Evolutionary conservation across 371 early-diverging fungal genomes (phyloP).

Genomic region (Chytridiales sp.): DNA sequence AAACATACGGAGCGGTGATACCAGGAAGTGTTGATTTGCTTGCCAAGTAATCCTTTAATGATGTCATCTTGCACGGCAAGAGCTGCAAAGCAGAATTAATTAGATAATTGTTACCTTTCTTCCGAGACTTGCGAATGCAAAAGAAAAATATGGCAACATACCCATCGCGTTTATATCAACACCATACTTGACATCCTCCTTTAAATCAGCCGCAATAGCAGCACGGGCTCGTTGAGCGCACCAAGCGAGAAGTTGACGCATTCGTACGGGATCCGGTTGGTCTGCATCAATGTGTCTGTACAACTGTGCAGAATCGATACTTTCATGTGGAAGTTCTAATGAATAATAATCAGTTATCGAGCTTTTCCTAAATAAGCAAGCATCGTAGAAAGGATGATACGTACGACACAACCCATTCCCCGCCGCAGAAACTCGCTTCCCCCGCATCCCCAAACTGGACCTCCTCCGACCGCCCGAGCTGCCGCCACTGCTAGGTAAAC

Average conservation of each 20-base stretch:
- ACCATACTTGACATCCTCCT: constrained; percentile 1
- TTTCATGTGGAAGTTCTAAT: constrained; percentile 62
- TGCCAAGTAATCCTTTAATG: constrained; percentile 40
- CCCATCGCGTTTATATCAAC: not conserved
- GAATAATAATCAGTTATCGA: not conserved
- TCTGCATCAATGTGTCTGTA: constrained; percentile 71
- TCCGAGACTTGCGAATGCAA: too few species aligned
- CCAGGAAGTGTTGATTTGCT: constrained; percentile 56
- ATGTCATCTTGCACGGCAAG: constrained; percentile 51
- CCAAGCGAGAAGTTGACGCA: constrained; percentile 71
- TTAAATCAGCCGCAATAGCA: not conserved
- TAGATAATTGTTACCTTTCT: not conserved
- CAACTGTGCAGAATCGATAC: constrained; percentile 51
- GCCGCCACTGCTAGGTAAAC: too few species aligned
- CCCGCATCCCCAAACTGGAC: constrained; percentile 67
- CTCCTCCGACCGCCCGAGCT: constrained; percentile 48
- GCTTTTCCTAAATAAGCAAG: not conserved
- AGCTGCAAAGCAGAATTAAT: constrained; percentile 23
- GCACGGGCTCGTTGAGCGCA: constrained; percentile 40
- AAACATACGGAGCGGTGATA: constrained; percentile 49
- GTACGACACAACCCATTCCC: constrained; percentile 55
- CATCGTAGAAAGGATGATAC: constrained; percentile 14
- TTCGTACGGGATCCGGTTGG: constrained; percentile 62
- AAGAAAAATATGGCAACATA: too few species aligned
- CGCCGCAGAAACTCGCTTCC: constrained; percentile 63